A percentile compares a stretch with the other conserved stretches of the same genome.
Conservation (phyloP, 306 rosid species). For the Castanea mollissima region DNA sequence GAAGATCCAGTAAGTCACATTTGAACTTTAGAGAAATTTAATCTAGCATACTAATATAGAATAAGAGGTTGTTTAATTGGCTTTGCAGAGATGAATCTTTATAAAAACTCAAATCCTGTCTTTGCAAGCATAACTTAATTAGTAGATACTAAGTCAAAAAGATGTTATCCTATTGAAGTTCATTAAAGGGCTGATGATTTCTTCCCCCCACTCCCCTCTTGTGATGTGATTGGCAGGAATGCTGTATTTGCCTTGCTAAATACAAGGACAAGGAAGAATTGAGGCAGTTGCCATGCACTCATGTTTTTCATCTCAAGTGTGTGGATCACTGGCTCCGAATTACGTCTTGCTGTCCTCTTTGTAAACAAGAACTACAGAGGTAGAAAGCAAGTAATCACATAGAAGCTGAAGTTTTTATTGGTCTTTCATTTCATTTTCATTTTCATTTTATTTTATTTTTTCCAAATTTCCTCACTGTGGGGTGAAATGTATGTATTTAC, state of each 20-base stretch:
- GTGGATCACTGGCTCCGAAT: constrained; percentile 93
- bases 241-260: constrained; percentile 87
- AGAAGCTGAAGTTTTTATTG: constrained; percentile 12
- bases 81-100: neutral
- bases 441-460: neutral
- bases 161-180: neutral
- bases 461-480: neutral
- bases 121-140: neutral
- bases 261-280: constrained; percentile 83
- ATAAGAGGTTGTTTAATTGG: neutral
- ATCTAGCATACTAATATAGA: neutral
- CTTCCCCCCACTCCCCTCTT: constrained; percentile 2
- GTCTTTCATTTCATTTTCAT: constrained; percentile 13
- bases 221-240: constrained; percentile 53
- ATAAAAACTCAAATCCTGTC: neutral
- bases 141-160: neutral
- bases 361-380: constrained; percentile 78
- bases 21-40: neutral
- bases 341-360: constrained; percentile 85
- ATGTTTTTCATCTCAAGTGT: constrained; percentile 79
- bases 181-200: neutral
- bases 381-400: constrained; percentile 23
- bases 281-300: constrained; percentile 79
- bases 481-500: constrained; percentile 16
- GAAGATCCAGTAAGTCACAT: constrained; percentile 75